Base-by-base conservation (phyloP, 192 early-diverging fungal genomes). In the Podila minutissima region DNA sequence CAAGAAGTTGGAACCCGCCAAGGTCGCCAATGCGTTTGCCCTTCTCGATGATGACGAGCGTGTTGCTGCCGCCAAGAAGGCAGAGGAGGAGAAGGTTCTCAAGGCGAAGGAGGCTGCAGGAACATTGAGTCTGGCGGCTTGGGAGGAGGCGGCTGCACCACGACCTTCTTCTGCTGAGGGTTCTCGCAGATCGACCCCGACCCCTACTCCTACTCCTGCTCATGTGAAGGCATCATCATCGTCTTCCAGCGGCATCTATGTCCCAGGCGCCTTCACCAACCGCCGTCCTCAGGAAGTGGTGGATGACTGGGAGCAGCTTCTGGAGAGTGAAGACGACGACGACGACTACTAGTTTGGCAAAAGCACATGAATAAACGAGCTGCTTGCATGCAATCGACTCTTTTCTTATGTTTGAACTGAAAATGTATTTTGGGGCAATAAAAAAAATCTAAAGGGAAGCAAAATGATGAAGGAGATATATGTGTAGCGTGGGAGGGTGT, bases 71-170 rank as follows among this genome's bases (percentile, higher is more conserved):
- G 77, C 77, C 53, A 72, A 73, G 37, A 68, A 64, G 26, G 71
- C 46, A 8, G 77, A 81, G 28, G 77, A 72, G 60, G 77, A 81
- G 48, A 67, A 62, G 35, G 69, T 81, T 26, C 24, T 81, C 22
- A 72, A 73, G n/a, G 77, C 77, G 57, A 81, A 69, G 67, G 77
- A 81, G 46, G 77, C 71, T 8, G 77, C 77, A 2, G 77, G 77
- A 32, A 81, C 77, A 28, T 32, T 81, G 59, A 81, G 77, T 51
- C 51, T 57, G 35, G 77, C 69, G 5, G 77, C 77, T 17, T 81
- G 77, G 77, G 77, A 79, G 24, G 76, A 81, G 33, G 75, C 71
- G 53, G 66, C 66, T 1, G 62, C 46, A 5, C 6, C 74, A n/a
- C 28, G 61, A 5, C 64, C 62, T 33, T 65, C 62, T 66, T 62